Base-by-base conservation (phyloP, 2,329 filamentous ascomycete genomes). In the Coniochaeta sp. region DNA sequence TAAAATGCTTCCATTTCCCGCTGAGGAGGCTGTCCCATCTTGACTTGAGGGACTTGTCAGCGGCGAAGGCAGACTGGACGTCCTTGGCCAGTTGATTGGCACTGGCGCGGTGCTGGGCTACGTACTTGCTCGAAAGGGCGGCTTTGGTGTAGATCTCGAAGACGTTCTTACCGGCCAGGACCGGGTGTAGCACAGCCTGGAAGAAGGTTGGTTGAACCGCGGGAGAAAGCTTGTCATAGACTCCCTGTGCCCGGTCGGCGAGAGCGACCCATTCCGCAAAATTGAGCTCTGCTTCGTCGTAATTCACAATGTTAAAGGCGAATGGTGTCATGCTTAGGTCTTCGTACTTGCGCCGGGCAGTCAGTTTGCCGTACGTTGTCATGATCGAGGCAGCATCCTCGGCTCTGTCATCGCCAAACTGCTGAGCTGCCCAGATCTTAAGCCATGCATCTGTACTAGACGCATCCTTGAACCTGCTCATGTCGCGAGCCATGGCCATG, bases 121-220 rank as follows among this genome's bases (percentile, higher is more conserved):
- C 76, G 62, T 81, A 79, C 17, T 78, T 77, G 74, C 66, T 80
- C 78, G 64, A 64, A 6, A 73, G 72, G 0, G 75, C 77, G 16
- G 72, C 70, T n/a, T 76, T 76, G 58, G 78, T 76, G 66, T 77
- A 76, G 47, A 80, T 79, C 58, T 82, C 76, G 59, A 81, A 75
- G 60, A 81, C 78, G 38, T 78, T 79, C 31, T 78, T 77, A 44
- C 79, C 82, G 6, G 82, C 82, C 47, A 79, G 74, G 19, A 81
- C 77, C 2, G 83, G 82, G 63, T 87, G 82, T 26, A 84, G 72
- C 8, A 86, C 76, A 61, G 82, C 75, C 66, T 86, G 76, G 69
- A 84, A 86, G 70, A 83, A 85, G 1, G 81, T 72, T 8, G 77
- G 70, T 60, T 78, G 76, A 4, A 73, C 68, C 1, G 71, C 73